Evolutionary conservation across 1,284 basidiomycete species (phyloP), one percentile per base, ranked within the genome.

Genomic region (Ustilago trichophora): DNA sequence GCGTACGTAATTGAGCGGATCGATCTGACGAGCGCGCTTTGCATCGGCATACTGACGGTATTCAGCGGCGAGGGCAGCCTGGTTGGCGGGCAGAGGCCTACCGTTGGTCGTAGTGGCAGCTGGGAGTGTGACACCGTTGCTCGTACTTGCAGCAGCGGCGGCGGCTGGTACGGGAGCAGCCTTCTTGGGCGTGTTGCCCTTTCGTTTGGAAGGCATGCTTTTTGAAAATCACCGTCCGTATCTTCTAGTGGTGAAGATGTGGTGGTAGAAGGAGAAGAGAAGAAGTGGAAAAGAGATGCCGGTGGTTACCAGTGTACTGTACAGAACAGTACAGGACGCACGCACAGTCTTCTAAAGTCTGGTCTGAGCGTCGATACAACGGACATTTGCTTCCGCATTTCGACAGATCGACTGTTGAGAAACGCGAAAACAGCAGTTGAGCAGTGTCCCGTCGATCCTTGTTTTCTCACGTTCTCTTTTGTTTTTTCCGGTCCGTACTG

Each of bases 171-270:
- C n/a, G n/a, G n/a, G n/a, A n/a, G n/a, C 24, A 13, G 44, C 37
- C 53, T 65, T 70, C 50, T 62, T 65, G 40, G 65, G 65, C 52
- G 64, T 67, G 26, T 34, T 43, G 29, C 37, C 46, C 36, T 42
- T 64, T 31, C 57, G 53, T 48, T 56, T 59, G 16, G 56, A 46
- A 21, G 60, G 66, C 66, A 69, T 69, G 16, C 19, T 37, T 25
- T 18, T 6, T 25, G 41, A 29, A n/a, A n/a, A n/a, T n/a, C n/a
- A n/a, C n/a, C n/a, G n/a, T n/a, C n/a, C n/a, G n/a, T n/a, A n/a
- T n/a, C n/a, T n/a, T n/a, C n/a, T 26, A 31, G 26, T 43, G 27
- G 26, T 6, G 8, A 18, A 26, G 45, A 36, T 32, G 50, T 52
- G 43, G 51, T 48, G 42, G 19, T 48, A n/a, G n/a, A n/a, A n/a